These are phyloP conservation scores for Kwoniella sp. DNA, from an alignment of 768 basidiomycete species.

Conservation along the genomic window DNA sequence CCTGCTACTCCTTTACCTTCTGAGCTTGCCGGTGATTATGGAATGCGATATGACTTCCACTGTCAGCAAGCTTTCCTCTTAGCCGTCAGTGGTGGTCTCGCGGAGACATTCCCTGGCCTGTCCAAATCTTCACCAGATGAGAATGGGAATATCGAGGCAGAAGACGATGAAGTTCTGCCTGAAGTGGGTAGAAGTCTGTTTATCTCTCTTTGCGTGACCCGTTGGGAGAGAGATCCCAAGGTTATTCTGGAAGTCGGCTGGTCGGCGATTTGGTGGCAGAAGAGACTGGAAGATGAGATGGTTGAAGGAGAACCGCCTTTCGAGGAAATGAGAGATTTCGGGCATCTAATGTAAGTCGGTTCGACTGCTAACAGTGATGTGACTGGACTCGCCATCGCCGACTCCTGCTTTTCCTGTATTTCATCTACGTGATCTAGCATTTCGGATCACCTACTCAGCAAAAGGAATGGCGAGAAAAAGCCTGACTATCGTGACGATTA, in stretches of 20 bases:
- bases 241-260: conserved; percentile 49
- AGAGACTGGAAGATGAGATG: conserved; percentile 14
- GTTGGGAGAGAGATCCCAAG: conserved; percentile 44
- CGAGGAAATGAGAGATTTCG: conserved; percentile 42
- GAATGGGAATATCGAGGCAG: neutral
- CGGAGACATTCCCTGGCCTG: conserved; percentile 6
- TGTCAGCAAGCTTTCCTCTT: conserved; percentile 44
- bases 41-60: conserved; percentile 29
- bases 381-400: neutral
- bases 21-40: neutral
- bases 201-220: conserved; percentile 41
- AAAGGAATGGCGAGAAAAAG: conserved; percentile 31
- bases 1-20: neutral
- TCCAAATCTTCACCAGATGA: conserved; percentile 1
- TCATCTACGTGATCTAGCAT: conserved; percentile 27
- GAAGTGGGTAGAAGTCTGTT: conserved; percentile 42
- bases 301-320: conserved; percentile 16
- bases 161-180: conserved; percentile 9
- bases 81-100: conserved; percentile 40
- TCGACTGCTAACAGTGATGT: neutral
- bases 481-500: conserved; percentile 35
- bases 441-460: conserved; percentile 40
- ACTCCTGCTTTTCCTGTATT: neutral
- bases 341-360: conserved; percentile 49
- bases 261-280: conserved; percentile 48